Base-by-base conservation (phyloP, 164 flowering plant species). In the Magnolia officinalis region DNA sequence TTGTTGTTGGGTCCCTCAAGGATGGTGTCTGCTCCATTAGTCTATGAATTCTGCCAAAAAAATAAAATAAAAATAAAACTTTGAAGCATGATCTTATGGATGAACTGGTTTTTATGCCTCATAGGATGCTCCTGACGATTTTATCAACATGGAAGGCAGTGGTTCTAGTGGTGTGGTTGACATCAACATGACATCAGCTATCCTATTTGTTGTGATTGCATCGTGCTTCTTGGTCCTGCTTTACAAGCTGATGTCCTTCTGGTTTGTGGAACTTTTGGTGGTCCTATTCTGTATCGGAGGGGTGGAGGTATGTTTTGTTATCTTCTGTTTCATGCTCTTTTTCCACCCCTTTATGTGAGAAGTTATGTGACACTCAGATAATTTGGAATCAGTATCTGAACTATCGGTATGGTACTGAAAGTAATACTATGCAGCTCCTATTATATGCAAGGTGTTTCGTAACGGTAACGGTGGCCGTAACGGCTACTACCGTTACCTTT, bases 241-340 rank as follows among this genome's bases (percentile, higher is more conserved):
- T 73, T 96, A 96, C 89, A 92, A 91, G 76, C 87, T 93, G n/a
- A 96, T 96, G 99, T 93, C 98, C 19, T 77, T 8, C 75, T 91
- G 96, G 97, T 93, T 96, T 78, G 75, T 93, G 75, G 98, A 96
- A 83, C 83, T 94, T 82, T 83, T 96, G 86, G 98, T 94, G 82
- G 96, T 96, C 74, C 90, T 96, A 29, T 96, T 94, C 84, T 90
- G 97, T 90, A 91, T 96, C 19, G 99, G 99, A 75, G 99, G 99
- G 61, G 88, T 88, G 26, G 99, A 96, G 99, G 98, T 96, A 84
- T 16, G 89, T 72, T 23, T 26, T 16, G 23, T n/a, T 7, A 31
- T 29, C 37, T 59, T 72, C 31, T 24, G 18, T 64, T 63, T 74
- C 14, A 13, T 29, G 8, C 24, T 52, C 21, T 51, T 23, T 51